Percentiles rank a stretch among this genome's conserved stretches.
Evolutionary conservation across 371 early-diverging fungal species (phyloP).

Genomic region (Zancudomyces culisetae): DNA sequence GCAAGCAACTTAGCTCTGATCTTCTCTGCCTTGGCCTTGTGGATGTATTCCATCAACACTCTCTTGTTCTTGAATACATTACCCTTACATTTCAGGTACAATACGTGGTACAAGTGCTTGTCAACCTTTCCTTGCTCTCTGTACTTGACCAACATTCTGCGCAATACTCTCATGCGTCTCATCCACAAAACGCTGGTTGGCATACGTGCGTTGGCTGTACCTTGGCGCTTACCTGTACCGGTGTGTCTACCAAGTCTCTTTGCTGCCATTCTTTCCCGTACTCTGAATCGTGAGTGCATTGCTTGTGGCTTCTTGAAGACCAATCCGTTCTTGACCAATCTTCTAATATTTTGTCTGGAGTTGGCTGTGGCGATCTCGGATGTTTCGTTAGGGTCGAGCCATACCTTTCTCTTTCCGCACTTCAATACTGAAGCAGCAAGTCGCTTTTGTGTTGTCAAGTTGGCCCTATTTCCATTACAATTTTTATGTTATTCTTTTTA

Average conservation of each 20-base stretch:
- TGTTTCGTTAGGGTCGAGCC: conserved; percentile 98
- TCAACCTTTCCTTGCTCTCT: conserved; percentile 95
- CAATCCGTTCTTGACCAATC: conserved; percentile 90
- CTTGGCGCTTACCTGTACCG: conserved; percentile 96
- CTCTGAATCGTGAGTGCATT: conserved; percentile 89
- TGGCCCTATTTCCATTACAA: too few species aligned
- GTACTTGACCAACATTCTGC: conserved; percentile 95
- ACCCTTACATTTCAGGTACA: conserved; percentile 99
- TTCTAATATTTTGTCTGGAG: conserved; percentile 92
- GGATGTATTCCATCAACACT: conserved; percentile 98
- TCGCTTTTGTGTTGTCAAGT: conserved; percentile 79
- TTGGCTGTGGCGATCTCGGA: conserved; percentile 92
- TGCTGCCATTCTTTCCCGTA: conserved; percentile 80
- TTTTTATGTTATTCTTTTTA: too few species aligned
- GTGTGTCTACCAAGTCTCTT: conserved; percentile 98
- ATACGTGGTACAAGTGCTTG: conserved; percentile 93
- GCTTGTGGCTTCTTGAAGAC: conserved; percentile 93
- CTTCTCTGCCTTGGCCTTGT: conserved; percentile 99
- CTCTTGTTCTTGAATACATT: conserved; percentile 99
- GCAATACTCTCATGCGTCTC: conserved; percentile 96
- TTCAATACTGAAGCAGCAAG: conserved; percentile 95
- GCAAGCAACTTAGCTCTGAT: conserved; percentile 80
- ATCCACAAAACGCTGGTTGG: conserved; percentile 95
- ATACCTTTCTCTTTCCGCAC: conserved; percentile 98
- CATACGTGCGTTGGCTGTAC: conserved; percentile 99